phyloP scores from a whole-genome alignment of 768 basidiomycete genomes.

The Mycena pura region DNA sequence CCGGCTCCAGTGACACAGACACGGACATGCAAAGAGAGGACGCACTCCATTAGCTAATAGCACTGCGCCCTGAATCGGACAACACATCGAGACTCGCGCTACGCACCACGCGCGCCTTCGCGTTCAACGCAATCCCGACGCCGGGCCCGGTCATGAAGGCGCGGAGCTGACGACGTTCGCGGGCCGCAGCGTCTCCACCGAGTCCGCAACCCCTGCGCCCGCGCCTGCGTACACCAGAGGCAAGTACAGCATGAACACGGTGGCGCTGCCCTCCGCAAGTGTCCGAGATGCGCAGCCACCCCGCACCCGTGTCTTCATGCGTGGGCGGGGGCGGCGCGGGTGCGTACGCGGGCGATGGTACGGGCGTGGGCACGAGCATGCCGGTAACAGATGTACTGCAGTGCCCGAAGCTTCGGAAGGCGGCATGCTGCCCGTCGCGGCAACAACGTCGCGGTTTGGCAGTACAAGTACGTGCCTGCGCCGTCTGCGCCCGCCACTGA shows the following conservation, averaged over 20 bases:
- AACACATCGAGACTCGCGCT: conserved; percentile 23
- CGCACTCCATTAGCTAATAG: not conserved
- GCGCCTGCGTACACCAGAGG: not conserved
- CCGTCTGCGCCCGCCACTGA: conserved; percentile 27
- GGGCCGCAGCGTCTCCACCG: conserved; percentile 16
- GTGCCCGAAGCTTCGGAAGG: conserved; percentile 94
- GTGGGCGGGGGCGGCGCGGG: conserved; percentile 32
- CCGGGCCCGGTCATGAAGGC: not conserved
- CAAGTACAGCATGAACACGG: conserved; percentile 92
- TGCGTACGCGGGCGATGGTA: conserved; percentile 39
- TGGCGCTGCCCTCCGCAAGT: conserved; percentile 77
- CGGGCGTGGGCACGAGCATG: conserved; percentile 24
- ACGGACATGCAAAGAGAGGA: not conserved
- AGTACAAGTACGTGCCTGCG: conserved; percentile 65
- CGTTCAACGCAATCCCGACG: not conserved
- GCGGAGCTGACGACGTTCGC: not conserved
- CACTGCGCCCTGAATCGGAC: conserved; percentile 1
- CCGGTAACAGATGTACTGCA: conserved; percentile 75
- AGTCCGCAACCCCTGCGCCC: conserved; percentile 1
- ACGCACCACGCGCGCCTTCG: conserved; percentile 12
- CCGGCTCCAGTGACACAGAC: not conserved
- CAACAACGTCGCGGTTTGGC: conserved; percentile 86
- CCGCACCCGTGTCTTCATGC: conserved; percentile 51
- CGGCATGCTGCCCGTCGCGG: conserved; percentile 91
- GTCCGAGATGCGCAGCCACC: conserved; percentile 93